phyloP scores from a whole-genome alignment of 192 early-diverging fungal genomes.

The Geosiphon pyriformis region DNA sequence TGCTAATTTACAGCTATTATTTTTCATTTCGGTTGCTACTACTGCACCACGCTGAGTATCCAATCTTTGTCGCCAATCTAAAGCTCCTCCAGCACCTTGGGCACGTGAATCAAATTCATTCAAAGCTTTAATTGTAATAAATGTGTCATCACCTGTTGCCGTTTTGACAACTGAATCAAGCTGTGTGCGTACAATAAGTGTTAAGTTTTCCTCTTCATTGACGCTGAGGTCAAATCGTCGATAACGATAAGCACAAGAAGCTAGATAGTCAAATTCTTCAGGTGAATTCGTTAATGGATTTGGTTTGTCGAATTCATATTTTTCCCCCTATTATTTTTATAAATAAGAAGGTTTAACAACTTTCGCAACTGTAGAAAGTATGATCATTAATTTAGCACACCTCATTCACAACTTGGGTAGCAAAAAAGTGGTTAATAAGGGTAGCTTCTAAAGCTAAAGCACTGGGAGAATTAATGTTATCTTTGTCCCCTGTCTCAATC shows the following conservation, averaged over 20 bases:
- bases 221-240: conserved; percentile 73
- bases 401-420: conserved; percentile 67
- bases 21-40: conserved; percentile 95
- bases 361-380: not conserved
- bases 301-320: conserved; percentile 53
- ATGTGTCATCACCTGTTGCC: conserved; percentile 39
- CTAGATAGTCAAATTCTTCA: conserved; percentile 49
- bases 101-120: conserved; percentile 92
- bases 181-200: conserved; percentile 83
- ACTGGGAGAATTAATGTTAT: conserved; percentile 80
- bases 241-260: conserved; percentile 80
- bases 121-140: conserved; percentile 72
- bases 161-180: conserved; percentile 73
- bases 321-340: conserved; percentile 3
- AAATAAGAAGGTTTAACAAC: too few relatives aligned
- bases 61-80: conserved; percentile 92
- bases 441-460: conserved; percentile 86
- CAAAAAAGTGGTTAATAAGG: conserved; percentile 77
- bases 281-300: conserved; percentile 69
- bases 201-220: conserved; percentile 55
- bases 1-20: conserved; percentile 92
- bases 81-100: conserved; percentile 75
- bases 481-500: conserved; percentile 80
- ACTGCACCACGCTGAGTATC: conserved; percentile 94
- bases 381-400: not conserved